A percentile compares a stretch with the other conserved stretches of the same genome.
These are phyloP conservation scores for Leccinum subtestaceum DNA, from an alignment of 768 basidiomycete genomes.

Conservation along the genomic window DNA sequence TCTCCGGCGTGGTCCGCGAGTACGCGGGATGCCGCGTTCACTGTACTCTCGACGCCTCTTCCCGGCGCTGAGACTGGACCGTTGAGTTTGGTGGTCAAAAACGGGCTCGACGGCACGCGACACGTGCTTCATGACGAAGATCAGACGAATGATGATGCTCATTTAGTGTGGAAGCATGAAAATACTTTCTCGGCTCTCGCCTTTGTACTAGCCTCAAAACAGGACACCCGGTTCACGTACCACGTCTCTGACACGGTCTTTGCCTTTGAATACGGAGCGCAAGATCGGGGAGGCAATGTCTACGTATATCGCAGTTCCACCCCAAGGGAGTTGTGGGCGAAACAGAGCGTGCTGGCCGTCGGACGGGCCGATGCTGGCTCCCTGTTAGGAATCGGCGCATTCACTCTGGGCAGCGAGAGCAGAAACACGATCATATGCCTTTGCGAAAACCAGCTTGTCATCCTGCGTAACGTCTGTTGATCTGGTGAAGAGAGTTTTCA, in stretches of 20 bases:
- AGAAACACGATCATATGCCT: slow-evolving; percentile 58
- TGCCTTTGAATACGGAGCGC: slow-evolving; percentile 79
- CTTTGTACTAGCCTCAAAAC: slow-evolving; percentile 92
- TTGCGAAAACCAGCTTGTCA: slow-evolving; percentile 71
- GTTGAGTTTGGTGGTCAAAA: slow-evolving; percentile 59
- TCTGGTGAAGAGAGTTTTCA: slow-evolving; percentile 12
- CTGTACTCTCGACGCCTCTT: slow-evolving; percentile 67
- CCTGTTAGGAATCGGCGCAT: slow-evolving; percentile 68
- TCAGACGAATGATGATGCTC: slow-evolving; percentile 9
- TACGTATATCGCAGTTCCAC: slow-evolving; percentile 75
- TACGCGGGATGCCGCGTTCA: slow-evolving; percentile 38
- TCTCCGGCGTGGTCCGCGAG: slow-evolving; percentile 42
- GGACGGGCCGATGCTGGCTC: slow-evolving; percentile 69
- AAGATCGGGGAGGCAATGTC: slow-evolving; percentile 72
- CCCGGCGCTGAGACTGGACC: slow-evolving; percentile 45
- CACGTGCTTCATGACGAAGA: slow-evolving; percentile 43
- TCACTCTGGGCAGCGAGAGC: slow-evolving; percentile 34
- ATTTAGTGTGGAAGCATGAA: slow-evolving; percentile 63
- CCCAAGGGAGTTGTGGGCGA: slow-evolving; percentile 57
- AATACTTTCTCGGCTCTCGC: slow-evolving; percentile 88
- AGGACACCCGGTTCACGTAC: slow-evolving; percentile 83
- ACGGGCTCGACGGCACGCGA: slow-evolving; percentile 69
- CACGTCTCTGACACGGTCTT: slow-evolving; percentile 62
- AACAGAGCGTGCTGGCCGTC: slow-evolving; percentile 78
- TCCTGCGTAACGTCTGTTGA: slow-evolving; percentile 45